phyloP scores from a whole-genome alignment of 768 basidiomycete genomes.

The Suillus variegatus region DNA sequence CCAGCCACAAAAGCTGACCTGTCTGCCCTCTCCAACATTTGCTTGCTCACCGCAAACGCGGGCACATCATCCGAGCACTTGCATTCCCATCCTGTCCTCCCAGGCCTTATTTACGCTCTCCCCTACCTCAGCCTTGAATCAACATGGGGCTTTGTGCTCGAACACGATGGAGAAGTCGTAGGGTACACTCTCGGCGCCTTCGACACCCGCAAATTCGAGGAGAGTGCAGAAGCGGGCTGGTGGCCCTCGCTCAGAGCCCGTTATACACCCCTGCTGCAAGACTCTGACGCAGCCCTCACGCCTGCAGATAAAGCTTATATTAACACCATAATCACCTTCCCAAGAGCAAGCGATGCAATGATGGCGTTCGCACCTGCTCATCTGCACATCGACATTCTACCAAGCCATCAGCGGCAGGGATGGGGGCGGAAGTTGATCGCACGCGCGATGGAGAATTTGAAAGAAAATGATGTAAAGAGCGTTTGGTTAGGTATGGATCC shows the following conservation, averaged over 20 bases:
- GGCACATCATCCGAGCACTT: conserved; percentile 64
- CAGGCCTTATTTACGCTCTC: conserved; percentile 71
- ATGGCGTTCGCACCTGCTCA: conserved; percentile 72
- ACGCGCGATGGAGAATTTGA: conserved; percentile 54
- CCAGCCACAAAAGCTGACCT: conserved; percentile 55
- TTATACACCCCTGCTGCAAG: conserved; percentile 40
- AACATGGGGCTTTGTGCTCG: conserved; percentile 76
- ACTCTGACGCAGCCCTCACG: conserved; percentile 17
- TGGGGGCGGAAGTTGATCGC: conserved; percentile 70
- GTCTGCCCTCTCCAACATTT: conserved; percentile 64
- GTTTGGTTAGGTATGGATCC: conserved; percentile 74
- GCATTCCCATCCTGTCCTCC: conserved; percentile 64
- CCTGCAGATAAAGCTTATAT: conserved; percentile 34
- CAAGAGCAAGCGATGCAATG: conserved; percentile 49
- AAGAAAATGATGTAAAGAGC: conserved; percentile 42
- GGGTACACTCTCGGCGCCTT: conserved; percentile 72
- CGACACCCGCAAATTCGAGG: conserved; percentile 68
- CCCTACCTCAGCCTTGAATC: conserved; percentile 66
- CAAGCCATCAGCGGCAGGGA: conserved; percentile 64
- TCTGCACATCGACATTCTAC: conserved; percentile 73
- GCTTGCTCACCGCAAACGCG: conserved; percentile 72
- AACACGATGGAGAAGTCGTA: conserved; percentile 54
- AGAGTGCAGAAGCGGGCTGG: conserved; percentile 56
- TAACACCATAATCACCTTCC: conserved; percentile 34
- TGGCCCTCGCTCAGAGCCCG: conserved; percentile 62